phyloP scores from a whole-genome alignment of 495 filamentous ascomycete species.

The Penicillium simplicissimum region DNA sequence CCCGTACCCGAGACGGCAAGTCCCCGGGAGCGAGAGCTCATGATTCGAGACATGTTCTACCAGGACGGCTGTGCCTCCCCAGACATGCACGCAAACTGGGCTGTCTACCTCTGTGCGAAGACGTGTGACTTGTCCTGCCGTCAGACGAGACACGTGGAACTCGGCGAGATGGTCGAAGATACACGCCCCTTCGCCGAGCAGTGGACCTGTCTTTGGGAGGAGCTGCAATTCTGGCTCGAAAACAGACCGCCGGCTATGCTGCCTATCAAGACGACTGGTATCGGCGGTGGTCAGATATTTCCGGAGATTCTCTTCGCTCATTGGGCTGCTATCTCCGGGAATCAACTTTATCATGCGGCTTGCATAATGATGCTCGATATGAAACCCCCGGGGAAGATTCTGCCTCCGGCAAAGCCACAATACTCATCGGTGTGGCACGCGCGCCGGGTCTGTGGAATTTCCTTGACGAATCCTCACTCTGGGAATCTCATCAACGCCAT shows the following conservation, averaged over 20 bases:
- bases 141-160: conserved; percentile 28
- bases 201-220: conserved; percentile 40
- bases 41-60: conserved; percentile 28
- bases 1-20: conserved; percentile 19
- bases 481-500: conserved; percentile 48
- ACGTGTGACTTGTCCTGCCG: conserved; percentile 36
- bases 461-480: conserved; percentile 42
- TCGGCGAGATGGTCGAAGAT: conserved; percentile 29
- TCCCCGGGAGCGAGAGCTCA: conserved; percentile 18
- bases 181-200: conserved; percentile 20
- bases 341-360: conserved; percentile 46
- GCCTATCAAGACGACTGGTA: conserved; percentile 31
- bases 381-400: conserved; percentile 27
- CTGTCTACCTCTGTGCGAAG: conserved; percentile 42
- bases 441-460: conserved; percentile 46
- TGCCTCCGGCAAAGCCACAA: conserved; percentile 22
- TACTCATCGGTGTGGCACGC: conserved; percentile 43
- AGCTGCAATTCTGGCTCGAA: conserved; percentile 40
- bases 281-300: conserved; percentile 31
- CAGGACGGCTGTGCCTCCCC: conserved; percentile 23
- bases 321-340: conserved; percentile 45
- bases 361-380: conserved; percentile 42
- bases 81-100: conserved; percentile 43
- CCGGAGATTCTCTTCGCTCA: conserved; percentile 41
- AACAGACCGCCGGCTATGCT: conserved; percentile 37